Conservation (phyloP, 805 yeast genomes). For the Teunomyces barrocoloradensis region DNA sequence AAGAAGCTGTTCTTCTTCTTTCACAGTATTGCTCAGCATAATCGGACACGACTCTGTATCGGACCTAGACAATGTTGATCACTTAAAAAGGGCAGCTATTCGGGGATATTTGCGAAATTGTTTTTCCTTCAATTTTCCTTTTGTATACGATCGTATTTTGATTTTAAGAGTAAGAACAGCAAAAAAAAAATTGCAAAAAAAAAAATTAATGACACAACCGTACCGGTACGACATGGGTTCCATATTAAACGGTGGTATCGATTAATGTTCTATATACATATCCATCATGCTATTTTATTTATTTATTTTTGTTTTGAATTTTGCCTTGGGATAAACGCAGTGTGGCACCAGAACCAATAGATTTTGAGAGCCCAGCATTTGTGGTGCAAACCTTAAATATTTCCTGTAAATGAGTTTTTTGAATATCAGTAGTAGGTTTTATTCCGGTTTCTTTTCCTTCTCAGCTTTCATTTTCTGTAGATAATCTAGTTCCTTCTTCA, state of each 20-base stretch:
- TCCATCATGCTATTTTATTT: neutral
- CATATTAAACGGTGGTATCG: neutral
- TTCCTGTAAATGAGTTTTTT: neutral
- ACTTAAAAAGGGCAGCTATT: neutral
- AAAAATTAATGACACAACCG: neutral
- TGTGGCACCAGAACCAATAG: too few relatives aligned
- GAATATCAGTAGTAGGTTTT: too few relatives aligned
- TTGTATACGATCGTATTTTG: constrained; percentile 6
- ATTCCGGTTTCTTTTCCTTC: constrained; percentile 15
- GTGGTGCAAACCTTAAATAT: neutral
- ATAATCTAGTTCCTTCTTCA: constrained; percentile 72
- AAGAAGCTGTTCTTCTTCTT: constrained; percentile 40
- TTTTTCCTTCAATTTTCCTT: constrained; percentile 1
- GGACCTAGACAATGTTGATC: neutral
- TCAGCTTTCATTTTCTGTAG: constrained; percentile 42
- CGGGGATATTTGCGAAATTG: neutral
- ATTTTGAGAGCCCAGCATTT: neutral
- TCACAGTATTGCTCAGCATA: constrained; percentile 6
- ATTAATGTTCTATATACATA: constrained; percentile 1
- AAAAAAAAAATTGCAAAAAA: neutral
- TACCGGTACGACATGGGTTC: neutral
- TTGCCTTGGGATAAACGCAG: neutral
- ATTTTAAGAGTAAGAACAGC: neutral
- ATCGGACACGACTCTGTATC: neutral
- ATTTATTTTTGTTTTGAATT: too few relatives aligned